phyloP scores from a whole-genome alignment of 163 green algal genomes.

The Chlorella variabilis region DNA sequence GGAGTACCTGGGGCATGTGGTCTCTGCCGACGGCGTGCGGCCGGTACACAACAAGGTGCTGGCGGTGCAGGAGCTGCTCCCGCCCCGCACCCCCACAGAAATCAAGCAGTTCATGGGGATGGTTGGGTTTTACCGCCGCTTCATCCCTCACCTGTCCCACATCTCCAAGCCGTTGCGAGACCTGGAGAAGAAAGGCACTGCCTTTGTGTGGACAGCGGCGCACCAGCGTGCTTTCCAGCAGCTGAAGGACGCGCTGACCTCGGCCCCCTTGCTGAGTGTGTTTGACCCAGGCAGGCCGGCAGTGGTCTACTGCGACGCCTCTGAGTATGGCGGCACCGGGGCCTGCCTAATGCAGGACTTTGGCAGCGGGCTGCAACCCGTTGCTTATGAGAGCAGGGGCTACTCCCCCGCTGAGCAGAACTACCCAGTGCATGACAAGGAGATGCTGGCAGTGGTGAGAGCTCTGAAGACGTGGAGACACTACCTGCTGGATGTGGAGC shows the following conservation, averaged over 20 bases:
- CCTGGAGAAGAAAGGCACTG: slow-evolving; percentile 34
- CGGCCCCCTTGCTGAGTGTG: slow-evolving; percentile 29
- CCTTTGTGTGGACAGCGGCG: slow-evolving; percentile 40
- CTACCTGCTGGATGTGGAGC: slow-evolving; percentile 41
- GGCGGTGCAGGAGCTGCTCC: slow-evolving; percentile 43
- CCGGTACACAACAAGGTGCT: slow-evolving; percentile 51
- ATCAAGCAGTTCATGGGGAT: slow-evolving; percentile 52
- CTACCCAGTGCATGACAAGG: slow-evolving; percentile 51
- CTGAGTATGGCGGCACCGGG: slow-evolving; percentile 35
- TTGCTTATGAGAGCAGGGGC: slow-evolving; percentile 49
- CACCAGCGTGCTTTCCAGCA: slow-evolving; percentile 46
- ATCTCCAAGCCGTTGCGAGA: slow-evolving; percentile 46
- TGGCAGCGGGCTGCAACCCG: slow-evolving; percentile 6
- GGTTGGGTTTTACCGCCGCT: slow-evolving; percentile 57
- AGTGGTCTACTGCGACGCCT: slow-evolving; percentile 55
- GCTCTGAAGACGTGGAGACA: slow-evolving; percentile 35
- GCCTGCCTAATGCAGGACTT: slow-evolving; percentile 52
- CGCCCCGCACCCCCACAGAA: slow-evolving; percentile 27
- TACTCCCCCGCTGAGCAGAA: slow-evolving; percentile 47
- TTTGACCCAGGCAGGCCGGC: not conserved
- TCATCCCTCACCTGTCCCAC: slow-evolving; percentile 47
- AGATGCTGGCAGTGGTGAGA: slow-evolving; percentile 54
- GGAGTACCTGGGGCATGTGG: slow-evolving; percentile 55
- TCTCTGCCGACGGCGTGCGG: slow-evolving; percentile 33
- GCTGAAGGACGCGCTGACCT: slow-evolving; percentile 39